Percentiles rank a stretch among this genome's conserved stretches.
These are phyloP conservation scores for Bretschneidera sinensis DNA, from an alignment of 345 rosid genomes.

Conservation along the genomic window DNA sequence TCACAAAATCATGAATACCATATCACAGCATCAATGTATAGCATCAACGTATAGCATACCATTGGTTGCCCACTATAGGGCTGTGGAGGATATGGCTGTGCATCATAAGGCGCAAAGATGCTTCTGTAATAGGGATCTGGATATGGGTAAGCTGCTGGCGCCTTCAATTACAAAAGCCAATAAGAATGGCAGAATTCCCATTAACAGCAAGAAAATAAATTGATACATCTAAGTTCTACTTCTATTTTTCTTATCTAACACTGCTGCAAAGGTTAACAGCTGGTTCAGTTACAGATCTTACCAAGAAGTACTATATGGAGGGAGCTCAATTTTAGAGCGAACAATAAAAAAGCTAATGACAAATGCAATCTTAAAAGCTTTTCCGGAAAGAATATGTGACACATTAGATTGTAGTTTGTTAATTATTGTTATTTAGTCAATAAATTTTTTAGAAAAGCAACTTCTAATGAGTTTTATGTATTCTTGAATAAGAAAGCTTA, in stretches of 20 bases:
- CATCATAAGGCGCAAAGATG: constrained; percentile 81
- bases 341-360: not conserved
- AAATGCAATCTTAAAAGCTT: not conserved
- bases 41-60: constrained; percentile 32
- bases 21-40: too few relatives aligned
- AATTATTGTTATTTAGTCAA: too few relatives aligned
- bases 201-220: constrained; percentile 1
- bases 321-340: not conserved
- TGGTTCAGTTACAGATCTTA: constrained; percentile 7
- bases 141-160: constrained; percentile 71
- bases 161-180: constrained; percentile 45
- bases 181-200: constrained; percentile 7
- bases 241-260: not conserved
- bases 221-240: constrained; percentile 10
- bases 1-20: not conserved
- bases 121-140: constrained; percentile 95
- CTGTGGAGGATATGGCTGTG: constrained; percentile 67
- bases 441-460: too few relatives aligned
- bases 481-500: too few relatives aligned
- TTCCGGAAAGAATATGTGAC: too few relatives aligned
- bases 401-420: too few relatives aligned
- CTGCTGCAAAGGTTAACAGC: constrained; percentile 5
- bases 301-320: too few relatives aligned
- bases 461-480: too few relatives aligned
- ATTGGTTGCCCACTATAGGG: constrained; percentile 72